Conservation (phyloP, 441 rosid species). For the Brassica balearica region DNA sequence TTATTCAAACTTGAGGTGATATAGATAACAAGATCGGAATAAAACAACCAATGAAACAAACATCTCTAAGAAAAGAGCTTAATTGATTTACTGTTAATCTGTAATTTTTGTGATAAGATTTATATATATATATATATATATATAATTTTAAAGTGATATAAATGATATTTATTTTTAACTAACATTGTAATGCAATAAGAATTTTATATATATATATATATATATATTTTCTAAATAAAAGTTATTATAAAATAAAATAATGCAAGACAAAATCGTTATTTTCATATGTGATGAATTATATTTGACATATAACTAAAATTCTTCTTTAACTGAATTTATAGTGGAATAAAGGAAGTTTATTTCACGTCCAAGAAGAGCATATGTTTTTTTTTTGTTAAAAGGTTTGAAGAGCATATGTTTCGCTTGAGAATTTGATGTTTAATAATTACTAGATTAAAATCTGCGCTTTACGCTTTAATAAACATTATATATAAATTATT, state of each 20-base stretch:
- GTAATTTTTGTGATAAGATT: neutral
- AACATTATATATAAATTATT: too few relatives aligned
- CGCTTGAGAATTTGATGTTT: neutral
- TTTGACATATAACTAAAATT: neutral
- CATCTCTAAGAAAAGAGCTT: too few relatives aligned
- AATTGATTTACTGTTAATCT: neutral
- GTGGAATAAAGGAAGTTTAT: neutral
- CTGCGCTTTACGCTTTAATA: too few relatives aligned
- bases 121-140: too few relatives aligned
- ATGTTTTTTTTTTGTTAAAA: neutral
- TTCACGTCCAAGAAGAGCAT: neutral
- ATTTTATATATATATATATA: too few relatives aligned
- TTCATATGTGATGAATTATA: neutral
- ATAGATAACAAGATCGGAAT: too few relatives aligned
- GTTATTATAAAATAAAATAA: too few relatives aligned
- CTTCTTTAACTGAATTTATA: neutral
- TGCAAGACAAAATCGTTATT: neutral
- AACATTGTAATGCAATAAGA: neutral
- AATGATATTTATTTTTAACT: too few relatives aligned
- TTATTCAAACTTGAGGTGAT: too few relatives aligned
- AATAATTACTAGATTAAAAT: neutral
- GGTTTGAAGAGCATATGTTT: neutral
- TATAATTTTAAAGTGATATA: neutral
- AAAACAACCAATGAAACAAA: too few relatives aligned
- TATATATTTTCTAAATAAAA: too few relatives aligned